A percentile compares a stretch with the other conserved stretches of the same genome.
These are phyloP conservation scores for Solanum neorickii DNA, from an alignment of 257 asterid species.

Conservation along the genomic window DNA sequence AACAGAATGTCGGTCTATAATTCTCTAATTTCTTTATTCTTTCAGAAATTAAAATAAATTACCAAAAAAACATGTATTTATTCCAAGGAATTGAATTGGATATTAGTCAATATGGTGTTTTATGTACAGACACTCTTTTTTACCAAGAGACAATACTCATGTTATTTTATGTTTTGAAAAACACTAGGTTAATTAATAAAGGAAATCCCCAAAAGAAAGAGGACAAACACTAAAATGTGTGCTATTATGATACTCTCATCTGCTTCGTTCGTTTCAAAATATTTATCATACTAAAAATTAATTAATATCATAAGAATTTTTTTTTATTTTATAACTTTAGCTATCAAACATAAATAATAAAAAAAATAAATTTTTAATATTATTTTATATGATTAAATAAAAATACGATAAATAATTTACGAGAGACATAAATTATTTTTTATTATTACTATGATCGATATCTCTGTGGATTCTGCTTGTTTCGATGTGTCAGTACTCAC, in stretches of 20 bases:
- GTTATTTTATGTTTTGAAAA: not conserved
- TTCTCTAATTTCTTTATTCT: not conserved
- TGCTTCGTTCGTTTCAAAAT: not conserved
- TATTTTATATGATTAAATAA: not conserved
- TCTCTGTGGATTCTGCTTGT: not conserved
- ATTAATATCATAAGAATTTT: not conserved
- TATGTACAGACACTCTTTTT: not conserved
- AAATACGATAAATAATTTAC: not conserved
- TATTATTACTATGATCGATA: not conserved
- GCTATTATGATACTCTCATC: not conserved
- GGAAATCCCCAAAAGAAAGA: slow-evolving; percentile 16
- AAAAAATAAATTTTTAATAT: fast-evolving
- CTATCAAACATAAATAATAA: not conserved
- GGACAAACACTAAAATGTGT: not conserved
- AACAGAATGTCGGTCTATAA: slow-evolving; percentile 59
- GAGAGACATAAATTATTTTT: not conserved
- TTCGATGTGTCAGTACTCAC: not conserved
- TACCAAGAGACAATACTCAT: not conserved
- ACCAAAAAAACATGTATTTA: not conserved
- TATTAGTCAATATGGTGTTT: not conserved
- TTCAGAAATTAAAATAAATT: not conserved
- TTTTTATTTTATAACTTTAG: not conserved
- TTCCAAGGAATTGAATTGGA: not conserved
- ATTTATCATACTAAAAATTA: not conserved
- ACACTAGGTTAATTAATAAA: not conserved